Percentiles rank a stretch among this genome's conserved stretches.
Evolutionary conservation across 176 grass and related monocot genomes (phyloP).

Genomic region (Carex kokanica): DNA sequence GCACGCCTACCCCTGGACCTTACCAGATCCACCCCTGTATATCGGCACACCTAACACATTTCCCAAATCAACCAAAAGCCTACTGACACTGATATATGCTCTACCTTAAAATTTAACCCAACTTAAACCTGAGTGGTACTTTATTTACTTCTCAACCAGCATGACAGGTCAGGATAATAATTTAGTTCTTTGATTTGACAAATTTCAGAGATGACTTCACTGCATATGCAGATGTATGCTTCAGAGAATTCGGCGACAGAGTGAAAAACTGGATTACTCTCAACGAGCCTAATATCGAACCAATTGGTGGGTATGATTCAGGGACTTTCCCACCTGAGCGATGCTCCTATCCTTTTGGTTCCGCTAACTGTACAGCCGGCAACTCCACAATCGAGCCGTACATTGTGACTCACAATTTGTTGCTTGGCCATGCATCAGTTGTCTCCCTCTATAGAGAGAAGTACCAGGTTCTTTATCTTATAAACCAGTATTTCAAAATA

Average conservation of each 20-base stretch:
- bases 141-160: not conserved
- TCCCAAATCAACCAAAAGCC: too few relatives aligned
- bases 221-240: conserved; percentile 61
- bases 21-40: too few relatives aligned
- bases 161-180: not conserved
- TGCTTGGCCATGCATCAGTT: conserved; percentile 64
- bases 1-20: too few relatives aligned
- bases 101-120: too few relatives aligned
- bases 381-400: conserved; percentile 75
- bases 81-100: too few relatives aligned
- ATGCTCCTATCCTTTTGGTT: conserved; percentile 62
- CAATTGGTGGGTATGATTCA: conserved; percentile 34
- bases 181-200: conserved; percentile 2
- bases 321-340: conserved; percentile 42
- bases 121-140: too few relatives aligned
- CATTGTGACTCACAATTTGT: conserved; percentile 58
- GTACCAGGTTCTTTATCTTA: conserved; percentile 47
- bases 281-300: conserved; percentile 66
- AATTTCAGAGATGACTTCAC: conserved; percentile 63
- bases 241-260: conserved; percentile 57
- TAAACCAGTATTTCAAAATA: not conserved
- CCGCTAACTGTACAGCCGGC: conserved; percentile 37
- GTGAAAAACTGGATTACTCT: conserved; percentile 74
- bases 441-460: conserved; percentile 60
- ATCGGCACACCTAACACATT: too few relatives aligned